phyloP scores from a whole-genome alignment of 768 basidiomycete species.

The Melanogaster broomeanus region DNA sequence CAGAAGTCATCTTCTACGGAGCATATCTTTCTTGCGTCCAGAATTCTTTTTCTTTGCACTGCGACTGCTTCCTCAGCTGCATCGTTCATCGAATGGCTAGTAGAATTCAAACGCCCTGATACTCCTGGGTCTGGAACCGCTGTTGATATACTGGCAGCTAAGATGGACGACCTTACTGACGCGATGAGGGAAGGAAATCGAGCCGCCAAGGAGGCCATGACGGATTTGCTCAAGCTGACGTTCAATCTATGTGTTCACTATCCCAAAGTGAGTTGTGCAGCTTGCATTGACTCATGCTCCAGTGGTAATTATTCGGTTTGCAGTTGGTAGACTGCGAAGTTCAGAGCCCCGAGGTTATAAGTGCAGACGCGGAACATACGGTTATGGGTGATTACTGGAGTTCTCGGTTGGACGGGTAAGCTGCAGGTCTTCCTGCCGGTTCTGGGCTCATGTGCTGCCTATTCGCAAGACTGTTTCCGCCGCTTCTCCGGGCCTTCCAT shows the following conservation, averaged over 20 bases:
- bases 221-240: slow-evolving; percentile 80
- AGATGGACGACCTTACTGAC: slow-evolving; percentile 57
- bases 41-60: slow-evolving; percentile 76
- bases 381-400: slow-evolving; percentile 79
- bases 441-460: background rate
- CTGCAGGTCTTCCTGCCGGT: slow-evolving; percentile 7
- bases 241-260: slow-evolving; percentile 84
- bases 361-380: slow-evolving; percentile 33
- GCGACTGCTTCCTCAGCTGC: slow-evolving; percentile 50
- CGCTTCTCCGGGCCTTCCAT: slow-evolving; percentile 71
- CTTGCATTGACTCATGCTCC: background rate
- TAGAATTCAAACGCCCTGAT: slow-evolving; percentile 63
- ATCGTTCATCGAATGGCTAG: slow-evolving; percentile 52
- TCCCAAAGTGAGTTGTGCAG: slow-evolving; percentile 56
- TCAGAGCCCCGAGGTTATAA: slow-evolving; percentile 30
- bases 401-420: slow-evolving; percentile 68
- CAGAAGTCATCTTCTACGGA: slow-evolving; percentile 66
- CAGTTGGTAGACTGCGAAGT: slow-evolving; percentile 46
- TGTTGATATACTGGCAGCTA: slow-evolving; percentile 59
- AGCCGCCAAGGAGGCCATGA: slow-evolving; percentile 63
- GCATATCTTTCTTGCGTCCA: slow-evolving; percentile 70
- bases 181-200: slow-evolving; percentile 48
- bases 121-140: slow-evolving; percentile 42
- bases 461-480: slow-evolving; percentile 59
- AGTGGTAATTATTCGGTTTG: background rate